A percentile compares a stretch with the other conserved stretches of the same genome.
Conservation (phyloP, 1,139 yeast species). For the Magnusiomyces ingens region DNA sequence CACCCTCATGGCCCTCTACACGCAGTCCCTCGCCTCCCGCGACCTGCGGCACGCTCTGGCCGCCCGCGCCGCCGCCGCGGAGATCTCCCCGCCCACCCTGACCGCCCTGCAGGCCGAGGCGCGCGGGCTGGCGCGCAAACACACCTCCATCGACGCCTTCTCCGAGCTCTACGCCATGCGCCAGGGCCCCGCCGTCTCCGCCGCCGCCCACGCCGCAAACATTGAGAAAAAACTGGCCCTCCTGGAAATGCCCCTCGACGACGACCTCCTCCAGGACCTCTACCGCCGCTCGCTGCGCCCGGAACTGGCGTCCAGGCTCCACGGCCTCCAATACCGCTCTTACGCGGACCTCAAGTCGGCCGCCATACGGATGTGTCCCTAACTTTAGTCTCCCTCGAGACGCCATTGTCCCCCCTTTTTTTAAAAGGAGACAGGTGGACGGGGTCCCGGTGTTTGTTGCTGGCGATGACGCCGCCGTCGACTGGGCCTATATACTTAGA, state of each 20-base stretch:
- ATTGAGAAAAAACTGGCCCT: slow-evolving; percentile 7
- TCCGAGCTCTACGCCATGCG: slow-evolving; percentile 7
- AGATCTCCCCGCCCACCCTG: slow-evolving; percentile 4
- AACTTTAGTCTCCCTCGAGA: background rate
- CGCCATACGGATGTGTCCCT: background rate
- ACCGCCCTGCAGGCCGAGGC: slow-evolving; percentile 9
- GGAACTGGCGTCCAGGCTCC: background rate
- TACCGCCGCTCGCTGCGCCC: slow-evolving; percentile 9
- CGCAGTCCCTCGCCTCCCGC: slow-evolving; percentile 1
- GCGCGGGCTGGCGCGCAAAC: slow-evolving; percentile 7
- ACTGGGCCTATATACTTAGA: no score
- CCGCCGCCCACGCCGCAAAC: slow-evolving; percentile 5
- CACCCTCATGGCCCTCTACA: slow-evolving; percentile 8
- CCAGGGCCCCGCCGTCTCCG: slow-evolving; percentile 5
- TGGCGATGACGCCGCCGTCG: no score
- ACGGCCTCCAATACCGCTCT: slow-evolving; percentile 2
- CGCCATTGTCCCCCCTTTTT: background rate
- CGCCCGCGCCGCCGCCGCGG: background rate
- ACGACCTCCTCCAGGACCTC: slow-evolving; percentile 12
- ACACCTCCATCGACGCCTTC: slow-evolving; percentile 11
- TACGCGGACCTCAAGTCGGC: slow-evolving; percentile 6
- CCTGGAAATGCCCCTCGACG: slow-evolving; percentile 13
- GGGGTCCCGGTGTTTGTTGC: no score
- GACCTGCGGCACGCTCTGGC: slow-evolving; percentile 7
- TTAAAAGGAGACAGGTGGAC: background rate